These are phyloP conservation scores for Neodidymelliopsis sp. DNA, from an alignment of 2,329 filamentous ascomycete genomes.

Conservation along the genomic window DNA sequence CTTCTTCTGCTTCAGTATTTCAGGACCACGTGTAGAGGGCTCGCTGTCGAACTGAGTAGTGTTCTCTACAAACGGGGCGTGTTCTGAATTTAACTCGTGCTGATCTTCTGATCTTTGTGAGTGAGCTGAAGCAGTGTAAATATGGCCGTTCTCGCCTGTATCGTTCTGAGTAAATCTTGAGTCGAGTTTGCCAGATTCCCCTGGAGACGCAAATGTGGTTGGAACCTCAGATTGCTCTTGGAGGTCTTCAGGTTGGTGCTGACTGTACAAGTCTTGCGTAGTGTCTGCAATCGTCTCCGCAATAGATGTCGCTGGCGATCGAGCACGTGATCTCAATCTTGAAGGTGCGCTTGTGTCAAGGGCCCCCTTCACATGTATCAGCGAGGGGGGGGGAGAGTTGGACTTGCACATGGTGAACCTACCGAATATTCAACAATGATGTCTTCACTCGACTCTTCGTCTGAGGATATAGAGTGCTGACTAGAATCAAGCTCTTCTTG, in stretches of 20 bases:
- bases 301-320: slow-evolving; percentile 34
- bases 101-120: not conserved
- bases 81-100: not conserved
- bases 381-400: no score
- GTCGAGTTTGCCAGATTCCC: not conserved
- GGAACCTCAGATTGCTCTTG: slow-evolving; percentile 12
- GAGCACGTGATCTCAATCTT: slow-evolving; percentile 6
- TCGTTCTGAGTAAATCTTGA: not conserved
- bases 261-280: slow-evolving; percentile 25
- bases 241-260: slow-evolving; percentile 10
- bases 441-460: slow-evolving; percentile 12
- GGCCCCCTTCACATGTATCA: slow-evolving; percentile 13
- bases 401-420: not conserved
- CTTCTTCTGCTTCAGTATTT: not conserved
- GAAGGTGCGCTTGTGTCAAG: slow-evolving; percentile 20
- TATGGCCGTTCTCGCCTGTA: not conserved
- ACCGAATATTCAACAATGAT: slow-evolving; percentile 21
- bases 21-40: not conserved
- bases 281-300: slow-evolving; percentile 38
- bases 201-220: slow-evolving; percentile 13
- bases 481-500: slow-evolving; percentile 25
- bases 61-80: slow-evolving; percentile 1
- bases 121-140: not conserved
- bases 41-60: slow-evolving; percentile 1
- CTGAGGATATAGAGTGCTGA: slow-evolving; percentile 2